Conservation (phyloP, 2,329 filamentous ascomycete species). For the Aspergillus alliaceus region DNA sequence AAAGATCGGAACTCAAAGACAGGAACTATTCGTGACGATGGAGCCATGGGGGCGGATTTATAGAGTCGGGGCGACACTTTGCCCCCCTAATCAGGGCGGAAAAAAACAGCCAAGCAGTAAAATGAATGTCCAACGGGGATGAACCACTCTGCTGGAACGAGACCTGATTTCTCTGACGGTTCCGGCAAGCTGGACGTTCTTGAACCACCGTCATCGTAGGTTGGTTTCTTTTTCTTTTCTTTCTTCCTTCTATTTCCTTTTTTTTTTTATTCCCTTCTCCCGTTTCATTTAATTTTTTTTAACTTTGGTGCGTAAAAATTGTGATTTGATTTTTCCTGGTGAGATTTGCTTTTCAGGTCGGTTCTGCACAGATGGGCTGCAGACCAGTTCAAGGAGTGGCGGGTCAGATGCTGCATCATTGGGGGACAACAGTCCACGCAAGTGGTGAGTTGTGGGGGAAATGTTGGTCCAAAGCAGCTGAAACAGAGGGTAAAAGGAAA, state of each 20-base stretch:
- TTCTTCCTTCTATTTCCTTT: constrained; percentile 1
- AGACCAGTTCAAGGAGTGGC: constrained; percentile 31
- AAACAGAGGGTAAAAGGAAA: constrained; percentile 4
- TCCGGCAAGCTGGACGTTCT: constrained; percentile 10
- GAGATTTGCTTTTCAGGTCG: constrained; percentile 12
- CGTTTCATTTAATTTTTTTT: background rate
- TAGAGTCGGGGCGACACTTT: background rate
- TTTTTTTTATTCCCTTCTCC: constrained; percentile 2
- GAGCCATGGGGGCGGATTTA: constrained; percentile 1
- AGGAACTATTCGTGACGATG: background rate
- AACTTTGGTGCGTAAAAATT: background rate
- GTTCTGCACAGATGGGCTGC: constrained; percentile 19
- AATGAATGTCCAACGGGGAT: constrained; percentile 1
- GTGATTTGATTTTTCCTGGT: background rate
- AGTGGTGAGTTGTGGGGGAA: constrained; percentile 12
- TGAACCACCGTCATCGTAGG: background rate
- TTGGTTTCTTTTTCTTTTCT: background rate
- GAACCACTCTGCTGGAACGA: constrained; percentile 18
- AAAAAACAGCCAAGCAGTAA: constrained; percentile 1
- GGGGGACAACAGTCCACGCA: constrained; percentile 21
- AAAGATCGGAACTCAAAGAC: background rate
- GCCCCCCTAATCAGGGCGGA: constrained; percentile 1
- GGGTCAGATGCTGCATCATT: constrained; percentile 30
- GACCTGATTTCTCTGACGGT: constrained; percentile 8
- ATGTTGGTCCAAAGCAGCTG: constrained; percentile 11